Percentiles rank a stretch among this genome's conserved stretches.
These are phyloP conservation scores for Cymodocea nodosa DNA, from an alignment of 116 monocot species.

Conservation along the genomic window DNA sequence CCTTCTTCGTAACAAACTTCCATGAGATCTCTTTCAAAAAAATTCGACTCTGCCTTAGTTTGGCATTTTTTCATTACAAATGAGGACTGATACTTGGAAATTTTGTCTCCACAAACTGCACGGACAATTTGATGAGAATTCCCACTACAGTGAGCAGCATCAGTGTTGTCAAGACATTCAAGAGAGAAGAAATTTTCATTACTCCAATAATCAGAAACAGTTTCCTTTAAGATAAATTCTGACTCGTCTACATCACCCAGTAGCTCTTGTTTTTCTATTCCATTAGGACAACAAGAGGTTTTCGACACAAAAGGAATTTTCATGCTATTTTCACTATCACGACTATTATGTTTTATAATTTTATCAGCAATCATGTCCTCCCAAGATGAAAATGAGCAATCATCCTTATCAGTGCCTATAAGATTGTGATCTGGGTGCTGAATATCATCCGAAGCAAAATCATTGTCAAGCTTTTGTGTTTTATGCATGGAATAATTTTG, in stretches of 20 bases:
- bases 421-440: conserved; percentile 2
- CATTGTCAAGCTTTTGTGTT: conserved; percentile 4
- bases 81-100: background rate
- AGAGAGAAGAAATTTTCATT: background rate
- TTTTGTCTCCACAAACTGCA: background rate
- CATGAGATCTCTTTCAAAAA: background rate
- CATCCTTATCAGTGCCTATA: conserved; percentile 7
- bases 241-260: background rate
- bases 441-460: conserved; percentile 9
- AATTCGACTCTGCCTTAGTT: conserved; percentile 5
- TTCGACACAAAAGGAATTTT: conserved; percentile 9
- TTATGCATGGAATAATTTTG: conserved; percentile 7
- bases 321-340: background rate
- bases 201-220: background rate
- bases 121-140: conserved; percentile 1
- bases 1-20: conserved; percentile 7
- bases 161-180: background rate
- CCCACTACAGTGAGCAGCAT: background rate
- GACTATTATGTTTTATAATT: conserved; percentile 14
- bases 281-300: background rate
- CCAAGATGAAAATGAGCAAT: background rate
- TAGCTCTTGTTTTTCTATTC: background rate
- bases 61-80: conserved; percentile 12
- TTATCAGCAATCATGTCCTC: conserved; percentile 1
- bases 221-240: conserved; percentile 1